Evolutionary conservation across 805 yeast species (phyloP).

Genomic region (Saccharomycopsis javanensis): DNA sequence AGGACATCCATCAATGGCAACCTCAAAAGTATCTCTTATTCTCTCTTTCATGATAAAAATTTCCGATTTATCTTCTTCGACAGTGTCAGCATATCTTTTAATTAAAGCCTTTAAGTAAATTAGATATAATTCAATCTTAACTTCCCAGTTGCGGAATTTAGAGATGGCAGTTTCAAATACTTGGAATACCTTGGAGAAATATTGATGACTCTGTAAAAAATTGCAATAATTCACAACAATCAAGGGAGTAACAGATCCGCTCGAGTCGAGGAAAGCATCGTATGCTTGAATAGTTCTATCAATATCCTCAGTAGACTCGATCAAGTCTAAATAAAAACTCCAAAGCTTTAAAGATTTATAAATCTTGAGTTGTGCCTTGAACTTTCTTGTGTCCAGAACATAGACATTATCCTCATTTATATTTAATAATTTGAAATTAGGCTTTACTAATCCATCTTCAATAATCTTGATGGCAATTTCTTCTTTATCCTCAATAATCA

Average conservation of each 20-base stretch:
- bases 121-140: constrained; percentile 63
- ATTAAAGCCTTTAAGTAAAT: constrained; percentile 50
- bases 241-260: constrained; percentile 54
- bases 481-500: constrained; percentile 40
- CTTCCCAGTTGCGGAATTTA: constrained; percentile 45
- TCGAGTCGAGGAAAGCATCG: constrained; percentile 44
- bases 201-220: constrained; percentile 40
- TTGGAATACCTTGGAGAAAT: constrained; percentile 41
- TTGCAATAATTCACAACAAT: constrained; percentile 58
- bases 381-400: constrained; percentile 17
- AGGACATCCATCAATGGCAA: constrained; percentile 47
- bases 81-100: constrained; percentile 12
- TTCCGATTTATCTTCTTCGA: constrained; percentile 24
- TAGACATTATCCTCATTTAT: constrained; percentile 21
- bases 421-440: constrained; percentile 19
- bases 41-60: constrained; percentile 32
- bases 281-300: constrained; percentile 35
- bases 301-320: constrained; percentile 45
- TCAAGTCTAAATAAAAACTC: constrained; percentile 62
- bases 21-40: constrained; percentile 67
- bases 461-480: constrained; percentile 34
- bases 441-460: constrained; percentile 23
- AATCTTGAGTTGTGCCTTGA: constrained; percentile 47
- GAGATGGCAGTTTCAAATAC: constrained; percentile 63
- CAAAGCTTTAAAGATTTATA: constrained; percentile 59